Evolutionary conservation across 257 asterid species (phyloP).

Genomic region (Solanum chaucha): DNA sequence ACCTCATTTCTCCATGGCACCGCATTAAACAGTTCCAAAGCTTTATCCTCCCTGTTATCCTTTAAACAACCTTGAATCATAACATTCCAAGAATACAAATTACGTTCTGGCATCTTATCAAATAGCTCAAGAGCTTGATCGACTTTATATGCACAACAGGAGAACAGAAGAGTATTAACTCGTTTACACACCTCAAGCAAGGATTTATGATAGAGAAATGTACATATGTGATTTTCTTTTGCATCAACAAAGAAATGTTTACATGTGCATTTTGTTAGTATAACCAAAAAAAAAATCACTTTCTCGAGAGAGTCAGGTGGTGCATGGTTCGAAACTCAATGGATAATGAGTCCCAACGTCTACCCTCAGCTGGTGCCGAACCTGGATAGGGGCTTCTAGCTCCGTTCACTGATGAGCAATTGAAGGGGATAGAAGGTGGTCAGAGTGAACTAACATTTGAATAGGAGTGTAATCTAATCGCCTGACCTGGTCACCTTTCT

Average conservation of each 20-base stretch:
- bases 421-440: not conserved
- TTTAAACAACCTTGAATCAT: slow-evolving; percentile 35
- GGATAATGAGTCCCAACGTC: not conserved
- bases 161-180: not conserved
- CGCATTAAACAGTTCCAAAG: slow-evolving; percentile 25
- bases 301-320: not conserved
- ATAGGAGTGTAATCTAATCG: not conserved
- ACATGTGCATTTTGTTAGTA: not conserved
- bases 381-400: not conserved
- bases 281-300: not conserved
- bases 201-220: not conserved
- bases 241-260: not conserved
- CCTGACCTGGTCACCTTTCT: not conserved
- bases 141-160: not conserved
- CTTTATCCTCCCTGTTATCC: slow-evolving; percentile 29
- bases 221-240: not conserved
- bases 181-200: not conserved
- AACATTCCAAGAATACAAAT: slow-evolving; percentile 43
- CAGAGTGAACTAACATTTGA: not conserved
- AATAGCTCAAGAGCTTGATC: slow-evolving; percentile 44
- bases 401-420: not conserved
- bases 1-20: slow-evolving; percentile 41
- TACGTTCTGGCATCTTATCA: slow-evolving; percentile 29
- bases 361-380: not conserved
- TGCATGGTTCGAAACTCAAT: not conserved